phyloP scores from a whole-genome alignment of 2,329 filamentous ascomycete species.

The Talaromyces sp. region DNA sequence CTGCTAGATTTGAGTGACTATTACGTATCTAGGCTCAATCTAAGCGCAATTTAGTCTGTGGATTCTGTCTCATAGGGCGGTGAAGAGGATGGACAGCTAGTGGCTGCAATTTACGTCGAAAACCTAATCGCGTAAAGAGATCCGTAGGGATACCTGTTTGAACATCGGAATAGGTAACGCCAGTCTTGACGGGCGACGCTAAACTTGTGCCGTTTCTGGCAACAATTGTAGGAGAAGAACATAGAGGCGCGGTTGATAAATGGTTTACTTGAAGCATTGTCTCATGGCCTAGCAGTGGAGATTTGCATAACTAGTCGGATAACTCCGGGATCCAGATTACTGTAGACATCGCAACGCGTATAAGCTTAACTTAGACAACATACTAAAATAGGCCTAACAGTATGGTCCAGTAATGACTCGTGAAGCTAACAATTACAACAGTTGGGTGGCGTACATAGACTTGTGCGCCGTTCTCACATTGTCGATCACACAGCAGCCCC shows the following conservation, averaged over 20 bases:
- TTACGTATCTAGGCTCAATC: too few relatives aligned
- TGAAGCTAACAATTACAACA: background rate
- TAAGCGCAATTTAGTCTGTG: too few relatives aligned
- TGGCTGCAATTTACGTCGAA: background rate
- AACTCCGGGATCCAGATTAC: too few relatives aligned
- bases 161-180: background rate
- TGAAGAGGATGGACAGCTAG: background rate
- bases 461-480: background rate
- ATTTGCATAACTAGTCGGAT: too few relatives aligned
- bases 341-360: background rate
- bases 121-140: too few relatives aligned
- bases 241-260: background rate
- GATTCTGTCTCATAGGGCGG: too few relatives aligned
- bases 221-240: background rate
- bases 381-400: background rate
- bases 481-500: background rate
- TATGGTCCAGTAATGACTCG: background rate
- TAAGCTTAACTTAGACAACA: background rate
- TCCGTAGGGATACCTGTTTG: too few relatives aligned
- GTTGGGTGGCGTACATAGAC: background rate
- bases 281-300: background rate
- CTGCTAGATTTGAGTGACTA: too few relatives aligned
- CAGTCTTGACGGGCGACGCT: background rate
- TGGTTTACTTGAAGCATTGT: conserved; percentile 1
- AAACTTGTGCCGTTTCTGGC: background rate